Evolutionary conservation across 352 stramenopile species (phyloP), one percentile per base, ranked within the genome.

Genomic region (Globisporangium takayamanum): DNA sequence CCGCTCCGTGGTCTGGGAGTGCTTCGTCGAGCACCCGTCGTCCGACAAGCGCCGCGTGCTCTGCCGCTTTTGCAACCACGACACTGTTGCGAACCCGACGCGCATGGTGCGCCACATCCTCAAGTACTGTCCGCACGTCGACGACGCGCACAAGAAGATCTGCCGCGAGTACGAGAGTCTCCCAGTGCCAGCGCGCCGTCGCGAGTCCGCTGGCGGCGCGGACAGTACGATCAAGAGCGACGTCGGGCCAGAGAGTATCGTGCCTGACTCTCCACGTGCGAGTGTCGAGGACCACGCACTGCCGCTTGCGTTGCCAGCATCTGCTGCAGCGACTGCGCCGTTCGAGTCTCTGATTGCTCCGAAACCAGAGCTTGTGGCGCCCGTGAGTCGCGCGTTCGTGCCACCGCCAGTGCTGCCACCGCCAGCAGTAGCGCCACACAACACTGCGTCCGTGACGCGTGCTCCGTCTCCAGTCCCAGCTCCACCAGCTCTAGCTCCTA

Each of bases 71-170:
- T 80, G 72, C 46, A 59, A 68, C 16, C 72, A 75, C 52, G 72
- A 80, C 58, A 68, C 69, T 26, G 72, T 80, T 33, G 72, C 72
- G 33, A 77, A 77, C 44, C 72, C 72, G 11, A 63, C 62, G 33
- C 68, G 72, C 41, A 80, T 80, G 72, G 72, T 76, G 61, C 69
- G 72, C 37, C 72, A 80, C 60, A 76, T 80, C 61, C 50, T 74
- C 52, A 69, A 68, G 57, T 60, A 69, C 55, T 77, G 72, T 60
- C 72, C 72, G 7, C 57, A 63, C 48, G 72, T 64, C 12, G 72
- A 77, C 64, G 72, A 77, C 44, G 30, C 63, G 11, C 72, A 80
- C 64, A 77, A 76, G 59, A 56, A 63, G 48, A 70, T 80, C 55
- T 80, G 72, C 48, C 59, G 66, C 37, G 68, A 80, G 50, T 80